Base-by-base conservation (phyloP, 352 stramenopile species). In the Phytophthora quininea region DNA sequence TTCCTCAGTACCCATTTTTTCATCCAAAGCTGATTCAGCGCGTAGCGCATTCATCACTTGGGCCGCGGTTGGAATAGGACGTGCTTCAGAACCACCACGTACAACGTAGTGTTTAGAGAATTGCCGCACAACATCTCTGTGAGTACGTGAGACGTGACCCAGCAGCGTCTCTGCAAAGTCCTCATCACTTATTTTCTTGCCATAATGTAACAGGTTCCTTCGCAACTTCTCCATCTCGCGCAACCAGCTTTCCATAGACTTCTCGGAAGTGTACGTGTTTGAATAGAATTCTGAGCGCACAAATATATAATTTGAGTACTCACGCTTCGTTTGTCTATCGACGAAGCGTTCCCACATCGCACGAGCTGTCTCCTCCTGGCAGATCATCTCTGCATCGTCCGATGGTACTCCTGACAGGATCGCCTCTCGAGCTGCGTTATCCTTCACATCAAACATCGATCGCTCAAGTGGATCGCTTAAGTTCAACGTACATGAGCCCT, bases 241-340 rank as follows among this genome's bases (percentile, higher is more conserved):
- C 50, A 57, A 57, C 50, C 50, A 57, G 30, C 46, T 33, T 35
- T n/a, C 14, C 31, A 45, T 32, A n/a, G 45, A 47, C 33, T 35
- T 7, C 3, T 57, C 32, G 2, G n/a, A 7, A 50, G 27, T 58
- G 29, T 48, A 58, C 10, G n/a, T 58, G 48, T 58, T 49, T 2
- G 24, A 50, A 11, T 50, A 49, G 32, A 47, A 14, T 15, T 37
- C 2, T 49, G 53, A 48, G 15, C 58, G 48, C 3, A 40, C 38
- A 8, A 65, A 58, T 2, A 65, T 61, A 11, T 67, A 67, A 19
- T 61, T 67, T 7, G 51, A 42, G 19, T 45, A 67, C 11, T 61
- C 59, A 19, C 43, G 42, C 33, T 67, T 67, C 4, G 51, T 60
- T 15, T 67, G 59, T 27, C 50, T 61, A 14, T 67, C 54, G 32